Evolutionary conservation across 371 early-diverging fungal genomes (phyloP).

Genomic region (Lichtheimia ornata): DNA sequence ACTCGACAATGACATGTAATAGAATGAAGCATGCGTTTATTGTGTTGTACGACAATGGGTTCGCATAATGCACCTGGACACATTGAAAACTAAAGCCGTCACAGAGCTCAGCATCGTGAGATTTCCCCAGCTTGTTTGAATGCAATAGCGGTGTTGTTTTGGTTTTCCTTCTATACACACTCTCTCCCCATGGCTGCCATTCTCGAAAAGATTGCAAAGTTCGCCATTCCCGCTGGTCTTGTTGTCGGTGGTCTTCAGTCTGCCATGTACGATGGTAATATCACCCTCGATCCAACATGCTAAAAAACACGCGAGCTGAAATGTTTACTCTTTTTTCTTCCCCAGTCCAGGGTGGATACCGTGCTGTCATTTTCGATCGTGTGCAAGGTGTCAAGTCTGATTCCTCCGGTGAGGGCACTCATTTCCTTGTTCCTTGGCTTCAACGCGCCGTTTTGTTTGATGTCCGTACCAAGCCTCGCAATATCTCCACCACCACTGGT

Average conservation of each 20-base stretch:
- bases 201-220: conserved; percentile 64
- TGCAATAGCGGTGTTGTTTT: no score
- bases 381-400: conserved; percentile 85
- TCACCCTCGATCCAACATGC: not conserved
- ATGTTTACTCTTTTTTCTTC: not conserved
- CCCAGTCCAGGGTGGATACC: conserved; percentile 92
- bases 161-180: no score
- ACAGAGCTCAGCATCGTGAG: no score
- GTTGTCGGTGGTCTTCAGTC: conserved; percentile 71
- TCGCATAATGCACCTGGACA: no score
- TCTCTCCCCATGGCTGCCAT: conserved; percentile 33
- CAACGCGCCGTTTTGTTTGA: conserved; percentile 79
- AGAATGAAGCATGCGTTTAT: no score
- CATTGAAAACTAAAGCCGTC: no score
- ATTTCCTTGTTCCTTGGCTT: conserved; percentile 96
- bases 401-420: conserved; percentile 92
- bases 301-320: conserved; percentile 3
- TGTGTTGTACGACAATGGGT: no score
- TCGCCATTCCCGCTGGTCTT: conserved; percentile 69
- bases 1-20: no score
- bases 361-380: conserved; percentile 97
- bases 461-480: conserved; percentile 93
- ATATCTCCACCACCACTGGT: conserved; percentile 95
- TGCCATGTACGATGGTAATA: conserved; percentile 91
- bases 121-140: no score